Base-by-base conservation (phyloP, 108 stramenopile species). In the Skeletonema costatum region DNA sequence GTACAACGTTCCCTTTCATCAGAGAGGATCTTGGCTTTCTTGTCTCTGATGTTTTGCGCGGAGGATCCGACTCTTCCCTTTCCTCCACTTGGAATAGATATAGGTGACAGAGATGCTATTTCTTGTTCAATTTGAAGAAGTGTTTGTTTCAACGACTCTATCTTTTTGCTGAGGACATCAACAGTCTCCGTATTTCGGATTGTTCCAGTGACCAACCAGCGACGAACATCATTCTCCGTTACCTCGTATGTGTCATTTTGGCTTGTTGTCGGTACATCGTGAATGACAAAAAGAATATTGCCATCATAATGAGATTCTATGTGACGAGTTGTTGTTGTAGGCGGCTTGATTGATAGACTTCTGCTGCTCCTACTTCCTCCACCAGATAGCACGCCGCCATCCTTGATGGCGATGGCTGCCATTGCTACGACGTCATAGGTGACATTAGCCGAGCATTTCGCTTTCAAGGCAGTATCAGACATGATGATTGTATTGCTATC, bases 231-330 rank as follows among this genome's bases (percentile, higher is more conserved):
- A 14, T 66, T 39, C 1, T 25, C 14, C 1, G 56, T 38, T 12
- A 78, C 77, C 16, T 35, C 41, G 48, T 48, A 48, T n/a, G 1
- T n/a, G 1, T n/a, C 31, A 56, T 71, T 78, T 4, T 71, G 32
- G 62, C 64, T 71, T 12, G 39, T 60, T 32, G 41, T 44, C 0
- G 77, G 77, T 16, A 78, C 53, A 32, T 71, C 59, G 12, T 66
- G 64, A 38, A 71, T 35, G 16, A 66, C 12, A 50, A 66, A 78
- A 1, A 63, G 38, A 36, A 78, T 32, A 36, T 71, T 58, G 4
- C 77, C 77, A 59, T 58, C 39, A 58, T 78, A 78, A n/a, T 78
- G 70, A 5, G 62, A 53, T 56, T 71, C 50, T 14, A 17, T 19
- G 5, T 51, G 50, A 41, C 12, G 39, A 41, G 11, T 41, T 41